Evolutionary conservation across 2,329 filamentous ascomycete genomes (phyloP).

Genomic region (Calonectria montana): DNA sequence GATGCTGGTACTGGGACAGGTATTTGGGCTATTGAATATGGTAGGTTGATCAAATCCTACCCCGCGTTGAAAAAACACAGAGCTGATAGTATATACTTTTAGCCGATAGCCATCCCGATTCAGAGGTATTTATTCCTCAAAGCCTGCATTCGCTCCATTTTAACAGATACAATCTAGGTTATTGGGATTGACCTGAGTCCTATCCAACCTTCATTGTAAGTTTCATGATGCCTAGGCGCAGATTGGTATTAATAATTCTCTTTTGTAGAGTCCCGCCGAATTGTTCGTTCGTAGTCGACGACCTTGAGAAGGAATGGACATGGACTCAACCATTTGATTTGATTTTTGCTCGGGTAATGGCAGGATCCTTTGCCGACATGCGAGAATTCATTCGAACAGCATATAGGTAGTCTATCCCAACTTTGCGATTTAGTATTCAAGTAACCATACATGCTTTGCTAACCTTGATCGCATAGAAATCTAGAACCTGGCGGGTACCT

Average conservation of each 20-base stretch:
- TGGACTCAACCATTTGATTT: slow-evolving; percentile 16
- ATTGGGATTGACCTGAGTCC: slow-evolving; percentile 21
- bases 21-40: slow-evolving; percentile 18
- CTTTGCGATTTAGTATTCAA: background rate
- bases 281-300: slow-evolving; percentile 20
- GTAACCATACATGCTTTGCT: background rate
- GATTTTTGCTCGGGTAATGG: slow-evolving; percentile 15
- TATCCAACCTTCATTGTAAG: slow-evolving; percentile 19
- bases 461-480: slow-evolving; percentile 3
- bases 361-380: slow-evolving; percentile 15
- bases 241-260: background rate
- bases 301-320: slow-evolving; percentile 20
- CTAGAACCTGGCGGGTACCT: slow-evolving; percentile 20
- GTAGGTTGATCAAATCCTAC: background rate
- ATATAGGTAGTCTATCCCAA: background rate
- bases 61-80: background rate
- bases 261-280: slow-evolving; percentile 14
- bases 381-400: slow-evolving; percentile 12
- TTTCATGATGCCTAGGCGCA: background rate
- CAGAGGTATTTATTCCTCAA: slow-evolving; percentile 5
- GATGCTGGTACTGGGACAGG: slow-evolving; percentile 22
- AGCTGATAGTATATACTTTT: background rate
- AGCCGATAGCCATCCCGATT: slow-evolving; percentile 16
- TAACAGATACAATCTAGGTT: slow-evolving; percentile 8
- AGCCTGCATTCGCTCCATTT: background rate